These are phyloP conservation scores for Leptographium galeiforme DNA, from an alignment of 2,329 filamentous ascomycete genomes.

Conservation along the genomic window DNA sequence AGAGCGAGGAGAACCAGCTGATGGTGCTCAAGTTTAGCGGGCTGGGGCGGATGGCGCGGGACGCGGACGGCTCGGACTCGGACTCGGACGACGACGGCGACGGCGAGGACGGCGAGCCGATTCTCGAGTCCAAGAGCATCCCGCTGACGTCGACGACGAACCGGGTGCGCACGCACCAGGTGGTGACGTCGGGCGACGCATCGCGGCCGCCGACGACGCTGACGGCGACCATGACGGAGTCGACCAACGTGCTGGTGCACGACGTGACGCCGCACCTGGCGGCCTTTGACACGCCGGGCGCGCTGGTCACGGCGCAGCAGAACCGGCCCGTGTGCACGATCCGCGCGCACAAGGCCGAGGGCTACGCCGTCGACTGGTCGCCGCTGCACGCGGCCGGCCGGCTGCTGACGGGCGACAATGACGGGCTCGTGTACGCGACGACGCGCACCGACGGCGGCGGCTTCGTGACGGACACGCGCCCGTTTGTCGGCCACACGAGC, in stretches of 20 bases:
- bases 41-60: slow-evolving; percentile 59
- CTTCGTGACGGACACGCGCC: slow-evolving; percentile 73
- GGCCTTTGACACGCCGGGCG: slow-evolving; percentile 82
- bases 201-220: slow-evolving; percentile 66
- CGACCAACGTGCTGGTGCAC: slow-evolving; percentile 78
- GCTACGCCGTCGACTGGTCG: slow-evolving; percentile 96
- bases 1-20: slow-evolving; percentile 77
- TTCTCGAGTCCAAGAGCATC: slow-evolving; percentile 85
- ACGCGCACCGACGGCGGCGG: slow-evolving; percentile 76
- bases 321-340: slow-evolving; percentile 83
- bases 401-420: slow-evolving; percentile 81
- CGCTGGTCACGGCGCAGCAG: slow-evolving; percentile 63
- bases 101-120: slow-evolving; percentile 70
- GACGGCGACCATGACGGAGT: slow-evolving; percentile 87
- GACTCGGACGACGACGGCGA: slow-evolving; percentile 58
- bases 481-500: slow-evolving; percentile 71
- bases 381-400: slow-evolving; percentile 67
- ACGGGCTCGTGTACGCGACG: slow-evolving; percentile 79
- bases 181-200: slow-evolving; percentile 56
- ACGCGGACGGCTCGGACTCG: slow-evolving; percentile 55
- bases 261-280: slow-evolving; percentile 81
- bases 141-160: slow-evolving; percentile 82
- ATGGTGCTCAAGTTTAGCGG: slow-evolving; percentile 95
- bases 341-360: slow-evolving; percentile 82
- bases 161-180: slow-evolving; percentile 78